phyloP scores from a whole-genome alignment of 176 grass and related monocot genomes.

The Phragmites australis region DNA sequence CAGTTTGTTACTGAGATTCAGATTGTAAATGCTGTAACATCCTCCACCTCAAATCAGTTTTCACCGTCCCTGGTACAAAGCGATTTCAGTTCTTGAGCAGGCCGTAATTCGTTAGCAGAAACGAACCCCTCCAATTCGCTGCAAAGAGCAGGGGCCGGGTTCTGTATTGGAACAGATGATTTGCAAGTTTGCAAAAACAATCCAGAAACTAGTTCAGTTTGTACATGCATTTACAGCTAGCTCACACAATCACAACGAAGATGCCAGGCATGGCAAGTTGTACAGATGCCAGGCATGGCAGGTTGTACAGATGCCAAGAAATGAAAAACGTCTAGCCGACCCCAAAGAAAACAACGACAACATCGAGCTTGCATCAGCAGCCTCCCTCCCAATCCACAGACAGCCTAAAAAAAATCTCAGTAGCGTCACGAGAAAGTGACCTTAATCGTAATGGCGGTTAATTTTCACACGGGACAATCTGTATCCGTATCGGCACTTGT shows the following conservation, averaged over 20 bases:
- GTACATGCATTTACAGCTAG: background rate
- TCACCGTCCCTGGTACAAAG: no score
- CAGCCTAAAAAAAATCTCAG: background rate
- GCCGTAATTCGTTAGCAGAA: no score
- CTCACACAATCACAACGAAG: background rate
- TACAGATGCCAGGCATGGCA: background rate
- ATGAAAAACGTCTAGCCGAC: background rate
- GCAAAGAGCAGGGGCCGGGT: background rate
- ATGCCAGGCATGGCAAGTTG: no score
- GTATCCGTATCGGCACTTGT: background rate
- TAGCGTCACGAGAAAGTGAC: background rate
- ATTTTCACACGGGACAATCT: conserved; percentile 5
- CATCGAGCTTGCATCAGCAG: background rate
- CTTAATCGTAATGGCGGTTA: no score
- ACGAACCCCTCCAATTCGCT: background rate
- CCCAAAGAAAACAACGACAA: background rate
- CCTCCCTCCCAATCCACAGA: background rate
- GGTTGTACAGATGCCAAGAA: background rate
- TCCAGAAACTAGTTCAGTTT: background rate
- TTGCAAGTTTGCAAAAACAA: background rate
- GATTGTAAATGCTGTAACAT: no score
- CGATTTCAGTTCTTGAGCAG: no score
- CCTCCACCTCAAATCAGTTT: no score
- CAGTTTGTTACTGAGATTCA: no score
- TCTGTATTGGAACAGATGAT: background rate